phyloP scores from a whole-genome alignment of 495 filamentous ascomycete species.

The Endocarpon pusillum region DNA sequence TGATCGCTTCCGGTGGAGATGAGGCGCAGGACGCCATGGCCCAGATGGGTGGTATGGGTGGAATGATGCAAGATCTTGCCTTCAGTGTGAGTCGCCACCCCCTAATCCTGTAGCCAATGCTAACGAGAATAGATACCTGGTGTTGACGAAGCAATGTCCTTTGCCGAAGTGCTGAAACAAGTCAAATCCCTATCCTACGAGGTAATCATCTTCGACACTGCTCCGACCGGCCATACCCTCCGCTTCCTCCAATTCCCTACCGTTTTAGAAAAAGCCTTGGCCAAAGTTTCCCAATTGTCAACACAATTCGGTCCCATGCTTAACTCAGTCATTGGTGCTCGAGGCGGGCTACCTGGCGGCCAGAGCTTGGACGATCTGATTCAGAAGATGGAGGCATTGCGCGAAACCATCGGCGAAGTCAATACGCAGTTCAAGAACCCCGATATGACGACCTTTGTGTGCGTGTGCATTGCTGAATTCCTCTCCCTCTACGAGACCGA shows the following conservation, averaged over 20 bases:
- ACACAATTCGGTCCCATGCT: slow-evolving; percentile 91
- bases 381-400: slow-evolving; percentile 81
- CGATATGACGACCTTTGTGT: slow-evolving; percentile 92
- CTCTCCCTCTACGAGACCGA: slow-evolving; percentile 95
- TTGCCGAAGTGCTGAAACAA: slow-evolving; percentile 96
- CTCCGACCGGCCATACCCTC: slow-evolving; percentile 95
- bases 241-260: slow-evolving; percentile 98
- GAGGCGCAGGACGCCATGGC: slow-evolving; percentile 49
- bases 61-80: slow-evolving; percentile 59
- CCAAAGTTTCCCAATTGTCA: slow-evolving; percentile 87
- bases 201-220: slow-evolving; percentile 97
- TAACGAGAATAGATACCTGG: slow-evolving; percentile 62
- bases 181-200: slow-evolving; percentile 99
- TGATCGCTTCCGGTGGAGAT: slow-evolving; percentile 68
- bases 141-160: slow-evolving; percentile 99
- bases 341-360: slow-evolving; percentile 75
- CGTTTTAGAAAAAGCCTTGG: slow-evolving; percentile 93
- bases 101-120: slow-evolving; percentile 4
- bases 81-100: slow-evolving; percentile 40
- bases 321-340: slow-evolving; percentile 71
- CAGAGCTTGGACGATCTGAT: slow-evolving; percentile 82
- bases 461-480: slow-evolving; percentile 97
- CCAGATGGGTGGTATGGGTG: slow-evolving; percentile 44
- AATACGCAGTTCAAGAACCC: slow-evolving; percentile 97
- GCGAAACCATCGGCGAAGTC: slow-evolving; percentile 85